Percentiles rank a stretch among this genome's conserved stretches.
These are phyloP conservation scores for Ogataea nonfermentans DNA, from an alignment of 805 yeast species.

Conservation along the genomic window DNA sequence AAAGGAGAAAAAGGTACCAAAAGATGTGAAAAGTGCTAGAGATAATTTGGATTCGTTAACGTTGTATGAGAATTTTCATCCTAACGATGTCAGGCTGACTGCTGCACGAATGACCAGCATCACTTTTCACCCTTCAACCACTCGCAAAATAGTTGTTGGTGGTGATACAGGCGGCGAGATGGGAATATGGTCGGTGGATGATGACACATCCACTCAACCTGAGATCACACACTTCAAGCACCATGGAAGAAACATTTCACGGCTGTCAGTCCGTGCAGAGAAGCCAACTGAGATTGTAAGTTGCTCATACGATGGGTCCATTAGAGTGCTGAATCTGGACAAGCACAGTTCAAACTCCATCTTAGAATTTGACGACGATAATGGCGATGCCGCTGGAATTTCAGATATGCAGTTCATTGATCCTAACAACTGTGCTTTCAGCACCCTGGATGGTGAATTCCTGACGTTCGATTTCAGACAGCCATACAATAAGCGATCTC, in stretches of 20 bases:
- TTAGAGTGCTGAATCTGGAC: slow-evolving; percentile 67
- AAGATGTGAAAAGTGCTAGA: slow-evolving; percentile 47
- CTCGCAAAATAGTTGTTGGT: slow-evolving; percentile 65
- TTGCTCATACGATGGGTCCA: slow-evolving; percentile 84
- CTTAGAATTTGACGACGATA: slow-evolving; percentile 53
- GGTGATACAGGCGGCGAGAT: slow-evolving; percentile 88
- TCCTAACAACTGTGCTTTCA: slow-evolving; percentile 59
- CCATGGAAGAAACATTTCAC: slow-evolving; percentile 73
- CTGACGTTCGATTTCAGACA: slow-evolving; percentile 67
- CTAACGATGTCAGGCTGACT: slow-evolving; percentile 68
- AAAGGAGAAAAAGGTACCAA: slow-evolving; percentile 37
- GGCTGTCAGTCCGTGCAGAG: slow-evolving; percentile 48
- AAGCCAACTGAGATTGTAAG: slow-evolving; percentile 55
- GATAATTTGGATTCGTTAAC: slow-evolving; percentile 51
- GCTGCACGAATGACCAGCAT: slow-evolving; percentile 72
- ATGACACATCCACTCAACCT: slow-evolving; percentile 40
- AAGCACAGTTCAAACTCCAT: slow-evolving; percentile 59
- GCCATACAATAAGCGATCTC: slow-evolving; percentile 16
- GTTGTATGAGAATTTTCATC: slow-evolving; percentile 57
- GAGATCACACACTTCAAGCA: slow-evolving; percentile 64
- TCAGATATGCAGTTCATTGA: slow-evolving; percentile 69
- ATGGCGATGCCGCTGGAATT: slow-evolving; percentile 59
- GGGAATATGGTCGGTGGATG: slow-evolving; percentile 82
- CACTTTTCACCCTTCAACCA: slow-evolving; percentile 69
- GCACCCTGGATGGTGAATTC: slow-evolving; percentile 81